A percentile compares a stretch with the other conserved stretches of the same genome.
phyloP scores from a whole-genome alignment of 2,329 filamentous ascomycete species.

The Plectosphaerella plurivora region DNA sequence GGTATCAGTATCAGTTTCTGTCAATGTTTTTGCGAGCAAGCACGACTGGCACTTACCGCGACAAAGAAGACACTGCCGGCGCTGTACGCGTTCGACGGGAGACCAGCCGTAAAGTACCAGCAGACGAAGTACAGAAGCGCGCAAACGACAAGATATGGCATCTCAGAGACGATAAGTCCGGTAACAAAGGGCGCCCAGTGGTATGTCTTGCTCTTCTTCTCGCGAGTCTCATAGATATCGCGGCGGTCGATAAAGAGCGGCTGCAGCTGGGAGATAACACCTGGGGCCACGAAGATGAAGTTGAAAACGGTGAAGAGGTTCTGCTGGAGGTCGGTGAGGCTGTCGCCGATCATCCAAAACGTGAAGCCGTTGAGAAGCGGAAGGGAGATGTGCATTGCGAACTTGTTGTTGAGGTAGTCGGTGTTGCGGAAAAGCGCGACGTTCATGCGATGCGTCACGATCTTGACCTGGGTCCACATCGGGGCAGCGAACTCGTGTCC shows the following conservation, averaged over 20 bases:
- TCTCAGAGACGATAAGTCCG: constrained; percentile 42
- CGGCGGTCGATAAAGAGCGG: constrained; percentile 53
- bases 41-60: constrained; percentile 31
- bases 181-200: constrained; percentile 56
- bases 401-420: constrained; percentile 63
- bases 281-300: constrained; percentile 58
- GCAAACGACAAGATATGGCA: constrained; percentile 40
- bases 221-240: constrained; percentile 53
- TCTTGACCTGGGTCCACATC: constrained; percentile 56
- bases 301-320: constrained; percentile 58
- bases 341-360: constrained; percentile 55
- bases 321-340: constrained; percentile 45
- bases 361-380: constrained; percentile 58
- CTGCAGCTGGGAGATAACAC: constrained; percentile 54
- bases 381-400: constrained; percentile 48
- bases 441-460: constrained; percentile 61
- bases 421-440: constrained; percentile 61
- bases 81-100: constrained; percentile 35
- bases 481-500: constrained; percentile 70
- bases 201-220: constrained; percentile 59
- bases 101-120: constrained; percentile 57
- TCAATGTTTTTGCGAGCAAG: no score
- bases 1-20: background rate
- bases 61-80: constrained; percentile 49
- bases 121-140: constrained; percentile 44